phyloP scores from a whole-genome alignment of 148 eudicot genomes.

The Nepenthes mirabilis region DNA sequence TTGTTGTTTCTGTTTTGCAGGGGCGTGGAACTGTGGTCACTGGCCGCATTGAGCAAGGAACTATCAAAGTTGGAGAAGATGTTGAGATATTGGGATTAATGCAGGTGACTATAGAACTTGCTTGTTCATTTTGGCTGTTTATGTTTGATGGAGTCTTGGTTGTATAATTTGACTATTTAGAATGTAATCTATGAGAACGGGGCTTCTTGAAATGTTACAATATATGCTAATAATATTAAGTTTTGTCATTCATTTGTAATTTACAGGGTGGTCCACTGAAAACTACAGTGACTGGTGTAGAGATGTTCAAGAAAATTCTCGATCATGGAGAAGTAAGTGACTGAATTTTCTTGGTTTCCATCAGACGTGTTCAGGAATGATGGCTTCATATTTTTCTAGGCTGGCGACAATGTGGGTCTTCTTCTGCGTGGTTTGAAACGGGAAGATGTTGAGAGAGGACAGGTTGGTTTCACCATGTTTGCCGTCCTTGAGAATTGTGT shows the following conservation, averaged over 20 bases:
- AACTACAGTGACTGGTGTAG: constrained; percentile 88
- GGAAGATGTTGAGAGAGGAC: constrained; percentile 78
- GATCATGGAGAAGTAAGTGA: constrained; percentile 70
- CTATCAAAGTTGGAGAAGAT: constrained; percentile 81
- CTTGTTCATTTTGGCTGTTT: background rate
- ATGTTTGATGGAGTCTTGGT: background rate
- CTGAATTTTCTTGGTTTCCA: constrained; percentile 4
- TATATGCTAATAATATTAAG: background rate
- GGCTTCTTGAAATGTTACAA: background rate
- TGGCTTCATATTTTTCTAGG: constrained; percentile 28
- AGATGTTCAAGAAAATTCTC: constrained; percentile 92
- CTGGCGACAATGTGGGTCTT: constrained; percentile 98
- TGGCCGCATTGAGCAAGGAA: constrained; percentile 94
- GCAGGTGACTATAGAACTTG: constrained; percentile 36
- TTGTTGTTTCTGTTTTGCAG: constrained; percentile 20
- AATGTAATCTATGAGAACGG: too few species aligned
- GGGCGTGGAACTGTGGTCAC: constrained; percentile 99
- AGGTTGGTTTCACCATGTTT: constrained; percentile 25
- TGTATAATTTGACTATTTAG: too few species aligned
- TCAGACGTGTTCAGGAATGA: background rate
- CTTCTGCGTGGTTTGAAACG: constrained; percentile 87
- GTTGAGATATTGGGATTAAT: constrained; percentile 78
- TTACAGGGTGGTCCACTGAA: constrained; percentile 58
- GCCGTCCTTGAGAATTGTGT: background rate
- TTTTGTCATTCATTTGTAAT: constrained; percentile 1